Evolutionary conservation across 495 filamentous ascomycete genomes (phyloP), one percentile per base, ranked within the genome.

Genomic region (Staphylotrichum tortipilum): DNA sequence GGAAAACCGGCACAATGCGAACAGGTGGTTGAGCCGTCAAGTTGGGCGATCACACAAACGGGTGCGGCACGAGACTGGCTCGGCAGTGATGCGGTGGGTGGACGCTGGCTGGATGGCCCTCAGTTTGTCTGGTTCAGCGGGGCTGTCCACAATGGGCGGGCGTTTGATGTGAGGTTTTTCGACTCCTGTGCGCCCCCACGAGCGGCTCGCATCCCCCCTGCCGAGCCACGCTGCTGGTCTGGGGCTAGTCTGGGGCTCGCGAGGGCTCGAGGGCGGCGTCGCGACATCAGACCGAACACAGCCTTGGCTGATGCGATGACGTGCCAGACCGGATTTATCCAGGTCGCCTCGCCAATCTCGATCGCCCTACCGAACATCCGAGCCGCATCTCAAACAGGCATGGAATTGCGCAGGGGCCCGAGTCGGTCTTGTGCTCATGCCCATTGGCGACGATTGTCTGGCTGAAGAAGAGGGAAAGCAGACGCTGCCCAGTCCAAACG

Each of bases 41-140:
- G 26, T 29, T 41, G 17, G 59, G 49, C 44, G 55, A 61, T 61
- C 59, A 61, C 47, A 61, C 59, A 41, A 24, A 36, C 45, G 34
- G 24, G 30, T 40, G 55, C 17, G 52, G 52, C 48, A 47, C n/a
- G 21, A 14, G 11, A 24, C 28, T 43, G 34, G 50, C 47, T 37
- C 26, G 39, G 35, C 18, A 36, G 18, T 15, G 15, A 31, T 22
- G 17, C 22, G n/a, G 38, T 21, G 36, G 9, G 2, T 44, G 5
- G 14, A 14, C 29, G 33, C 18, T 10, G 21, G 18, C 23, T 8
- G 22, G 2, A 26, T 3, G 7, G 7, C 7, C 24, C 8, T 8
- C 41, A 30, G 3, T 19, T 17, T 3, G 21, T 33, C 43, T n/a
- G n/a, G n/a, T n/a, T n/a, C n/a, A n/a, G n/a, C n/a, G n/a, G n/a